Percentiles rank a stretch among this genome's conserved stretches.
Conservation (phyloP, 805 yeast genomes). For the Starmera dryadoides region DNA sequence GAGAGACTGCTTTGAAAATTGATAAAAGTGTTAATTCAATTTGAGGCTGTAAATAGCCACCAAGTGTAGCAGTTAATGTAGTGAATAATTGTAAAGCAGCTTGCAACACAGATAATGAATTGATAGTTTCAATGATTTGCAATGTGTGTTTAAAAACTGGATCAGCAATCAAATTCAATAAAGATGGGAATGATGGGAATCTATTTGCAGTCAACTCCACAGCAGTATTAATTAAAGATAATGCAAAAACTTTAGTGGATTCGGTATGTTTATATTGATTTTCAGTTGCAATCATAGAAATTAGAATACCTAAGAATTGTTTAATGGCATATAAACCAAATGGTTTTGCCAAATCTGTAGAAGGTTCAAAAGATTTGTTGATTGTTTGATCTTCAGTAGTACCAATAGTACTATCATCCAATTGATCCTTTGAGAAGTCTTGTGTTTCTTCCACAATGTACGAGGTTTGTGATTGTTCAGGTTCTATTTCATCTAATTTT, state of each 20-base stretch:
- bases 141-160: conserved; percentile 81
- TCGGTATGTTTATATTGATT: conserved; percentile 84
- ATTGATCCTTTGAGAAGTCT: conserved; percentile 36
- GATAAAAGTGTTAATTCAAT: conserved; percentile 65
- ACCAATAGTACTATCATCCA: conserved; percentile 46
- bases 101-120: conserved; percentile 65
- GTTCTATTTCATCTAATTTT: conserved; percentile 49
- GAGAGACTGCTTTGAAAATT: conserved; percentile 47
- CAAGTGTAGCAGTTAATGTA: conserved; percentile 61
- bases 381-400: conserved; percentile 41
- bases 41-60: conserved; percentile 65
- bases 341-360: conserved; percentile 27
- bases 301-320: conserved; percentile 67
- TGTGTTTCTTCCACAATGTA: conserved; percentile 38
- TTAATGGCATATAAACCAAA: conserved; percentile 72
- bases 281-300: conserved; percentile 75
- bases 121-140: conserved; percentile 68
- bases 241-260: conserved; percentile 75
- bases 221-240: conserved; percentile 67
- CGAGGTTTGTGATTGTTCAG: conserved; percentile 28
- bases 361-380: conserved; percentile 17
- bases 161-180: conserved; percentile 66
- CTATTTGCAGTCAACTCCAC: conserved; percentile 72
- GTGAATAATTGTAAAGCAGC: conserved; percentile 71
- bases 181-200: conserved; percentile 52